Conservation (phyloP, 208 protist genomes). For the Porcisia deanei region DNA sequence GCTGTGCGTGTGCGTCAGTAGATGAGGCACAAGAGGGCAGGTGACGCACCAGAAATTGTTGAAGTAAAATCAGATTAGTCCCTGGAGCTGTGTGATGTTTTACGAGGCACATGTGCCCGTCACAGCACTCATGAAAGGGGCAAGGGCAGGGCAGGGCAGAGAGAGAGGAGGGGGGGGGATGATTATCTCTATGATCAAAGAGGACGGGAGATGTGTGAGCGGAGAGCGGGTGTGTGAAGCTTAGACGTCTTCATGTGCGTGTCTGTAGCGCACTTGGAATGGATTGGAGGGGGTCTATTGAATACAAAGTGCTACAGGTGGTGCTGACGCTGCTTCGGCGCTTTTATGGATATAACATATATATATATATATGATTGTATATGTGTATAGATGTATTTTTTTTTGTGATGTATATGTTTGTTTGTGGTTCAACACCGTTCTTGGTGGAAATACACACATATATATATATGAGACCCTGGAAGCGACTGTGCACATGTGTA, state of each 20-base stretch:
- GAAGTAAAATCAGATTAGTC: neutral
- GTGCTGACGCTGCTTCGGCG: neutral
- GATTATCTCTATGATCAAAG: neutral
- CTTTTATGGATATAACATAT: neutral
- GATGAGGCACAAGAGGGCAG: neutral
- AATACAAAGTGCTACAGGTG: neutral
- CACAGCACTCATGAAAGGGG: neutral
- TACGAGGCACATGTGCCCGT: neutral
- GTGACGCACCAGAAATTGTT: too few species aligned
- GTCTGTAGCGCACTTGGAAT: neutral
- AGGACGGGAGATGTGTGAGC: neutral
- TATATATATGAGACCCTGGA: neutral
- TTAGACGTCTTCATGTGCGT: neutral
- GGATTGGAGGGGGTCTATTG: neutral
- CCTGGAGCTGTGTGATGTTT: neutral
- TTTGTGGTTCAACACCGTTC: neutral
- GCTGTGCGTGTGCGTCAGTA: slow-evolving; percentile 3
- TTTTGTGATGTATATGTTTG: too few species aligned
- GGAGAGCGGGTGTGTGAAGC: neutral
- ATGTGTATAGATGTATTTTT: too few species aligned
- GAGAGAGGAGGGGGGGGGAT: neutral
- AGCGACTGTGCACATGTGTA: neutral
- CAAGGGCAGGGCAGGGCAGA: too few species aligned
- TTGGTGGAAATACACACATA: neutral
- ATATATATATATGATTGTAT: too few species aligned